These are phyloP conservation scores for Epichloe sibirici DNA, from an alignment of 2,329 filamentous ascomycete species.

Conservation along the genomic window DNA sequence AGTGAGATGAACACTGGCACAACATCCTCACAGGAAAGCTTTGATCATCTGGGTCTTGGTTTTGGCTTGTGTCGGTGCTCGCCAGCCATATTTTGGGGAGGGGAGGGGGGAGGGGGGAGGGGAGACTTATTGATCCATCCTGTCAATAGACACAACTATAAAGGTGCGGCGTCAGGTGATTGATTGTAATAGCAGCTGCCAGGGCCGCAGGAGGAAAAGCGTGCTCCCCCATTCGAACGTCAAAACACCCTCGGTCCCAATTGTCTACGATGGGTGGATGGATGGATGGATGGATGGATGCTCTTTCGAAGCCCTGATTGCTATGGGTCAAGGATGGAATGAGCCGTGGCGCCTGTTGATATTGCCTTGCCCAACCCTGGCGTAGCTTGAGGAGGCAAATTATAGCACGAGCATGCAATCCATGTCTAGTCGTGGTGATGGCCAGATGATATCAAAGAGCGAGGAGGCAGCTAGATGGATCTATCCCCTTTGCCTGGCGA, in stretches of 20 bases:
- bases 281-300: no score
- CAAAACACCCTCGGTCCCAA: background rate
- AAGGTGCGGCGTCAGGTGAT: background rate
- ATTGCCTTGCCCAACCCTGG: background rate
- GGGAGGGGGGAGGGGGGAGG: background rate
- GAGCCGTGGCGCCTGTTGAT: background rate
- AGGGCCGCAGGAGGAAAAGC: background rate
- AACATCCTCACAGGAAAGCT: background rate
- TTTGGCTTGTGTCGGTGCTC: background rate
- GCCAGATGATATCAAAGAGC: background rate
- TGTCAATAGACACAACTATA: background rate
- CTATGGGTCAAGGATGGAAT: background rate
- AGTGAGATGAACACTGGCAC: background rate
- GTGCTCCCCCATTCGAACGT: background rate
- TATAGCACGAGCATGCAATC: background rate
- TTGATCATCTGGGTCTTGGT: background rate
- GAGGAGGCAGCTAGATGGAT: background rate
- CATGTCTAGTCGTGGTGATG: background rate
- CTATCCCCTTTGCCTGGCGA: no score
- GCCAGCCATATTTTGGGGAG: background rate
- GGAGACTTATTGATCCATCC: background rate
- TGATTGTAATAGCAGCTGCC: background rate
- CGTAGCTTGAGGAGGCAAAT: background rate
- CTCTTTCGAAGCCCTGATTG: no score
- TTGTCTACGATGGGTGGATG: no score